Base-by-base conservation (phyloP, 805 yeast species). In the Candida insectorum region DNA sequence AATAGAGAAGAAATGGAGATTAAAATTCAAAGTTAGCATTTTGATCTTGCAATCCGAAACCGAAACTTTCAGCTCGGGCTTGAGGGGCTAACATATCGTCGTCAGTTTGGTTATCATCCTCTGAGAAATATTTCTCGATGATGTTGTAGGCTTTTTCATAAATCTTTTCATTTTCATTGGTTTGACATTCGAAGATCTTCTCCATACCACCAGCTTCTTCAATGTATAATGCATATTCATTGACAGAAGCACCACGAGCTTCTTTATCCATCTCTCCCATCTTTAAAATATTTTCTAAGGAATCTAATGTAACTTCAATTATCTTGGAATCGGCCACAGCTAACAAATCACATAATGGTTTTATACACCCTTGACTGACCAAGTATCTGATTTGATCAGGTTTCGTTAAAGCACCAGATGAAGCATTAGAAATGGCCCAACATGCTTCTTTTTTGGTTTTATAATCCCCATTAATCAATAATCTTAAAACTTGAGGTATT, bases 171-270 rank as follows among this genome's bases (percentile, higher is more conserved):
- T 91, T 93, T 54, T 80, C 85, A 65, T 86, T 88, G 58, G 75
- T 78, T 72, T 93, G 98, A 58, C 95, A 85, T 41, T 85, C 87
- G 62, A 84, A 83, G 51, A 93, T 91, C 69, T 86, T 89, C 61
- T 93, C 97, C 79, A 88, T 83, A 43, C 98, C 98, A 51, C 97
- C 97, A 27, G 97, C 97, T 60, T 91, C 97, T 68, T 93, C 98
- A 55, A 93, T 85, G 65, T 65, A 87, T 43, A 88, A 74, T 17
- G 97, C 96, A 56, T 89, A 83, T 59, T 85, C 86, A 64, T 93
- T 93, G 51, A 79, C 73, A 31, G 72, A 61, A 12, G 80, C 58
- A 37, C 83, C 85, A 39, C 76, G 71, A 35, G 80, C 71, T 54
- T 88, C 96, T 62, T 79, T 85, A 54, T 88, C 96, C 62, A 81